Percentiles rank a stretch among this genome's conserved stretches.
These are phyloP conservation scores for Coemansia furcata DNA, from an alignment of 192 early-diverging fungal genomes.

Conservation along the genomic window DNA sequence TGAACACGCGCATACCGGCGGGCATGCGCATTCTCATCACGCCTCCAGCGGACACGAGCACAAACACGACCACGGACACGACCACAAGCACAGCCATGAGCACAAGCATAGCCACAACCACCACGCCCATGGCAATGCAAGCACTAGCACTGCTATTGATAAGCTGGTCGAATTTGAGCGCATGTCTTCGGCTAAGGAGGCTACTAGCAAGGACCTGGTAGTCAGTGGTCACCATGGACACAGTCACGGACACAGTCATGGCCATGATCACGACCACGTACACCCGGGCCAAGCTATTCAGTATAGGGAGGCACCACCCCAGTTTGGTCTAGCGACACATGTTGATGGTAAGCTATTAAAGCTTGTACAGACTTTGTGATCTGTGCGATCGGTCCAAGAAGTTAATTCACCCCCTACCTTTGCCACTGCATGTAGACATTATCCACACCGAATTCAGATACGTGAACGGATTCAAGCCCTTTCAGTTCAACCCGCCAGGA, in stretches of 20 bases:
- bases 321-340: conserved; percentile 48
- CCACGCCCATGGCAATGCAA: conserved; percentile 8
- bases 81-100: neutral
- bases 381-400: neutral
- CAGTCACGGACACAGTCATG: conserved; percentile 20
- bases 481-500: conserved; percentile 51
- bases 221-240: conserved; percentile 18
- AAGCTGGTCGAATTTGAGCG: conserved; percentile 8
- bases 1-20: neutral
- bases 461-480: conserved; percentile 50
- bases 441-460: conserved; percentile 50
- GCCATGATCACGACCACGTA: conserved; percentile 21
- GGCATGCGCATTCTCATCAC: neutral
- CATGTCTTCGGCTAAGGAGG: neutral
- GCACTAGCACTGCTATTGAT: conserved; percentile 5
- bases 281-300: conserved; percentile 41
- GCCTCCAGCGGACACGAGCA: neutral
- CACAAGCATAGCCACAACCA: conserved; percentile 8
- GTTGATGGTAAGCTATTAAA: conserved; percentile 42
- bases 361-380: neutral
- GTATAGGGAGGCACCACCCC: conserved; percentile 45
- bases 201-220: conserved; percentile 3
- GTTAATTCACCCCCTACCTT: neutral
- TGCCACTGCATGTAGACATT: conserved; percentile 28
- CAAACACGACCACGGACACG: neutral